Evolutionary conservation across 805 yeast species (phyloP), one percentile per base, ranked within the genome.

Genomic region (Candida saitoana): DNA sequence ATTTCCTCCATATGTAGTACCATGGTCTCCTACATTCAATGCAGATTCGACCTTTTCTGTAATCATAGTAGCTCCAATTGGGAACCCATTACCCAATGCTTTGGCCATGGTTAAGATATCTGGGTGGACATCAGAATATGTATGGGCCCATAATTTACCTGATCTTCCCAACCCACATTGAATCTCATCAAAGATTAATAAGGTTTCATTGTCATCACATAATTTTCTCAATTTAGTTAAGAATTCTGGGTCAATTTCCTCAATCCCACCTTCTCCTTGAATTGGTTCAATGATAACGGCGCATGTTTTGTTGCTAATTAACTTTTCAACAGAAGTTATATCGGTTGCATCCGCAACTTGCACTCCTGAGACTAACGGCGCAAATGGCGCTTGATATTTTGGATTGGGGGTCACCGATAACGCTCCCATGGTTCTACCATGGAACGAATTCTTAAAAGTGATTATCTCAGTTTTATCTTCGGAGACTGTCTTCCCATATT

Each of bases 211-310:
- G 42, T 81, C 74, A 43, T 69, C 66, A 60, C 96, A 87, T 43
- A 85, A 64, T 52, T 76, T 62, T 51, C 84, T 82, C 59, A 91
- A 67, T 38, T 78, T 79, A 3, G 71, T 57, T 47, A 91, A 71
- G 57, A 87, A 89, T 34, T 80, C 86, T 0, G 64, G 51, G 30
- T 76, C 71, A 44, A 87, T 76, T 16, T 83, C 79, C 55, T 81
- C 79, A 15, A 91, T 82, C 43, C 99, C 99, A 44, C 99, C 98
- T 68, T 91, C 99, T 51, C 98, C 99, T 70, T 93, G 99, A 45
- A 93, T 83, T 17, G 99, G 99, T 66, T 93, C 99, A 30, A 93
- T 82, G 42, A 93, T 93, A 22, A 93, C 93, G 41, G 90, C 99
- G 52, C 96, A 87, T 1, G 90, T 83, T 49, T 79, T 78, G 3